Percentiles rank a stretch among this genome's conserved stretches.
These are phyloP conservation scores for Sorghum bicolor DNA, from an alignment of 176 grass and related monocot genomes.

Conservation along the genomic window Sorghum_bicolor_NCBIv3 NC_012871.2:75172501-75173000, in stretches of 20 bases:
- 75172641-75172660: not conserved
- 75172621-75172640: not conserved
- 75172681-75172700: slow-evolving; percentile 30
- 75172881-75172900: not conserved
- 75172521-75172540: slow-evolving; percentile 5
- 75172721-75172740: not conserved
- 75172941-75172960: too few relatives aligned
- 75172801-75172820: not conserved
- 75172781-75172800: not conserved
- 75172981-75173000: too few relatives aligned
- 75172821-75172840: not conserved
- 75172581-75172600: not conserved
- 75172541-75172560: slow-evolving; percentile 25
- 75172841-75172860: not conserved
- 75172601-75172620: not conserved
- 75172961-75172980: too few relatives aligned
- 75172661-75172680: not conserved
- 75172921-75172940: too few relatives aligned
- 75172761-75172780: not conserved
- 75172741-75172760: not conserved
- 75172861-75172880: not conserved
- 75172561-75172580: slow-evolving; percentile 2
- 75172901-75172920: too few relatives aligned
- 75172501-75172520: not conserved
- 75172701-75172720: not conserved